Base-by-base conservation (phyloP, 352 stramenopile genomes). In the Globisporangium perplexum region DNA sequence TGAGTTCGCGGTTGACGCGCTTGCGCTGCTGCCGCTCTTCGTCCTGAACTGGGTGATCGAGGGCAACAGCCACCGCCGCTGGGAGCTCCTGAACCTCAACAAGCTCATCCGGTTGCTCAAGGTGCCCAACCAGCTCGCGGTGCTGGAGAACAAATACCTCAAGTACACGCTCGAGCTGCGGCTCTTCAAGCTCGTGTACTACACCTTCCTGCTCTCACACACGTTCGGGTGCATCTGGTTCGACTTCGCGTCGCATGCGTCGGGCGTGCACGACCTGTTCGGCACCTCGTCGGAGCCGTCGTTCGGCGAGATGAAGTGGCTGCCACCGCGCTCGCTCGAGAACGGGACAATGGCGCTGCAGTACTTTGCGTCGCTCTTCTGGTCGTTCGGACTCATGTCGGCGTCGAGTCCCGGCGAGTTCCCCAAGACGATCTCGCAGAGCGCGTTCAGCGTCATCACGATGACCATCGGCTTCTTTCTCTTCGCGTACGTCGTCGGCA, bases 121-220 rank as follows among this genome's bases (percentile, higher is more conserved):
- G 54, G 72, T 87, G 0, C 77, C 78, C 6, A 62, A 38, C 0
- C 76, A 85, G 28, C 71, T 90, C 38, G 48, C 43, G 2, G 74
- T 65, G 5, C 59, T 86, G 14, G 76, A 88, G 48, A 84, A 74
- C 54, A 76, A 80, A 30, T 80, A 86, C 41, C 56, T 86, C 20
- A 87, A 83, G 53, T 71, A 68, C 36, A 88, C 74, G 1, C 44
- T 76, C 1, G 68, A 90, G n/a, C 49, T 90, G 0, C 72, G 78
- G 2, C 30, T 90, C 20, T 81, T 86, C 63, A 90, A 86, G 61
- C 49, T 90, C n/a, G 63, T 90, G 15, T 89, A 87, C 56, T 89
- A 85, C 59, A 83, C 74, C 0, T 87, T 86, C 38, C 51, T 89
- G 24, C 59, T 87, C 1, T 72, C 70, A 2, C 78, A 89, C 47